Evolutionary conservation across 345 rosid species (phyloP), one percentile per base, ranked within the genome.

Genomic region (Brassica carinata): DNA sequence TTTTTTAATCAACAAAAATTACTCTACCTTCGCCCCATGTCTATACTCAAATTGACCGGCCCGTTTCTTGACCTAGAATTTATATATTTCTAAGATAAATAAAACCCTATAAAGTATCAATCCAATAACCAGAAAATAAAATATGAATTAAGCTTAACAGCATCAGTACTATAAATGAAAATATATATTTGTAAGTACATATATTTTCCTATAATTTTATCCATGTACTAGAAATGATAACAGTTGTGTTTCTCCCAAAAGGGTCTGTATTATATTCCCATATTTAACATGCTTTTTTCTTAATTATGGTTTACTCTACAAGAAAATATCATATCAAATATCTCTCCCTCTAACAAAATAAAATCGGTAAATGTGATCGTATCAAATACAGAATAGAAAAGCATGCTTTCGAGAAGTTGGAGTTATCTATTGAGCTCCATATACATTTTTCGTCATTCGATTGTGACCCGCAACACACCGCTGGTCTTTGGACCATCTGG

Each of bases 361-460:
- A 57, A 64, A 80, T 81, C 83, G 69, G 77, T 75, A 75, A 67
- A 63, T 71, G 71, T 75, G 76, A 53, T 70, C 38, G 55, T 64
- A 8, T 53, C 72, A 64, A 59, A 64, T 64, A 70, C 67, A 75
- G 43, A 63, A 69, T 63, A 26, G 26, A 64, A 80, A 66, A 15
- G 15, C 48, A 38, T 63, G 27, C 36, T 69, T 75, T 69, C 71
- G 11, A 69, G 8, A 64, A 80, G 48, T 69, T 80, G 79, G 83
- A 80, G 51, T 74, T 80, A 74, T 74, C 79, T 80, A 74, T 80
- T 76, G 64, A 80, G 68, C 72, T 63, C 76, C n/a, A 58, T 75
- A 64, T 75, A 81, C 76, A 75, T 64, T 75, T 71, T 75, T 36
- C 26, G 73, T 71, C 71, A 81, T 75, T 76, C 80, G 68, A 81